These are phyloP conservation scores for Aspergillus unguis DNA, from an alignment of 2,329 filamentous ascomycete genomes.

Conservation along the genomic window DNA sequence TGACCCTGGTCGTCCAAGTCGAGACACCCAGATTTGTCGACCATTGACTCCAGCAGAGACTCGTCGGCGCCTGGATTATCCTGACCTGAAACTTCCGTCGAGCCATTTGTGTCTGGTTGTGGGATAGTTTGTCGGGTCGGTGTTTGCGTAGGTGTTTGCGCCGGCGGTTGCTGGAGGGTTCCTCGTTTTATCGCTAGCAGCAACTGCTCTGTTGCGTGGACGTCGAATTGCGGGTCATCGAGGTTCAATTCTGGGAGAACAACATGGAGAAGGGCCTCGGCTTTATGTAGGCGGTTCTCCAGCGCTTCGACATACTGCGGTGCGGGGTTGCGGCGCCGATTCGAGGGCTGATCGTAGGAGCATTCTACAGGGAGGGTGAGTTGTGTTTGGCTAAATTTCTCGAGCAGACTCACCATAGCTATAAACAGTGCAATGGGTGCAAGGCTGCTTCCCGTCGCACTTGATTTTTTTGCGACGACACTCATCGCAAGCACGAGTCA, in stretches of 20 bases:
- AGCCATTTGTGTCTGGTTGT: slow-evolving; percentile 12
- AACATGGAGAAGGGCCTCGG: slow-evolving; percentile 73
- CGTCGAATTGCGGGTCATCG: slow-evolving; percentile 78
- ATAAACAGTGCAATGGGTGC: slow-evolving; percentile 95
- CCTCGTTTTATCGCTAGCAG: slow-evolving; percentile 46
- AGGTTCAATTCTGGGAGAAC: slow-evolving; percentile 82
- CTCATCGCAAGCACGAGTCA: slow-evolving; percentile 78
- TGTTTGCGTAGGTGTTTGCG: slow-evolving; percentile 13
- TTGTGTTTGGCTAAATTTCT: background rate
- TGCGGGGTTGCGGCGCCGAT: slow-evolving; percentile 82
- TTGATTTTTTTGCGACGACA: slow-evolving; percentile 85
- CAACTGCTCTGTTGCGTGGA: slow-evolving; percentile 66
- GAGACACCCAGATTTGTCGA: slow-evolving; percentile 83
- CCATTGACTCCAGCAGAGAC: slow-evolving; percentile 84
- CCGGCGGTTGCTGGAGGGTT: slow-evolving; percentile 17
- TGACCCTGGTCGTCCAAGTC: slow-evolving; percentile 88
- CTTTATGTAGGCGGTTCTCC: slow-evolving; percentile 76
- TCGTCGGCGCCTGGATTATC: slow-evolving; percentile 56
- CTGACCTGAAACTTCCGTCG: slow-evolving; percentile 20
- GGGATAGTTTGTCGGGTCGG: background rate
- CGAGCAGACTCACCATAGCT: slow-evolving; percentile 74
- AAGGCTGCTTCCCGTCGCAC: slow-evolving; percentile 81
- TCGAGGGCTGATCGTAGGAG: slow-evolving; percentile 93
- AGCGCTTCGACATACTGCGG: slow-evolving; percentile 91
- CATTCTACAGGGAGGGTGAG: slow-evolving; percentile 62